phyloP scores from a whole-genome alignment of 1,139 yeast genomes.

The Lodderomyces oxycetoniae region DNA sequence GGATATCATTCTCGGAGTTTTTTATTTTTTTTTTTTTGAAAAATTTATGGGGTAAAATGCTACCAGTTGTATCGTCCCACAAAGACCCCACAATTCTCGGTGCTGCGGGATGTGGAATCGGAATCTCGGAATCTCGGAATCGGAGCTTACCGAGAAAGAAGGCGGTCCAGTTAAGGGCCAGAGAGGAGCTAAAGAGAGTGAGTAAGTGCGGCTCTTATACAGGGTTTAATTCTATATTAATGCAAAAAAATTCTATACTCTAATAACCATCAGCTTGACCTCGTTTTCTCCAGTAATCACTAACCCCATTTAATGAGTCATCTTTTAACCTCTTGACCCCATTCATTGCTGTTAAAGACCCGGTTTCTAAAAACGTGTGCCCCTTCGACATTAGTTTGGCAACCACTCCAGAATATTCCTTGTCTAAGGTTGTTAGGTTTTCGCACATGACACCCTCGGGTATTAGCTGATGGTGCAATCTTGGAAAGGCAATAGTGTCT shows the following conservation, averaged over 20 bases:
- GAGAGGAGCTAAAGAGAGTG: no score
- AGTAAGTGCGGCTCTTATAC: no score
- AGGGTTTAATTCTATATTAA: no score
- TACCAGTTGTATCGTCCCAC: no score
- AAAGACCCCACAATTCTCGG: no score
- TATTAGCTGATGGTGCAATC: constrained; percentile 84
- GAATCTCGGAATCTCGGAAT: no score
- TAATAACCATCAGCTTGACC: constrained; percentile 42
- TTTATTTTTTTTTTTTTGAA: background rate
- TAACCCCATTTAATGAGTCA: constrained; percentile 31
- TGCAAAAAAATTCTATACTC: no score
- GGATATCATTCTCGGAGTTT: background rate
- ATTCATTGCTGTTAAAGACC: constrained; percentile 42
- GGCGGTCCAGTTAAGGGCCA: no score
- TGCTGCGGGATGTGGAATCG: no score
- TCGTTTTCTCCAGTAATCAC: constrained; percentile 44
- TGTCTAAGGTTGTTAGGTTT: constrained; percentile 27
- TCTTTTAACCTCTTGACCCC: constrained; percentile 26
- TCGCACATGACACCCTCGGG: constrained; percentile 71
- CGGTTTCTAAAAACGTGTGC: constrained; percentile 30
- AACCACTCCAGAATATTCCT: constrained; percentile 19
- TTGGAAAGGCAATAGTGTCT: constrained; percentile 68
- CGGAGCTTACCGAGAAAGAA: no score
- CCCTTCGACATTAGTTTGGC: constrained; percentile 20
- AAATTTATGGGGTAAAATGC: no score